phyloP scores from a whole-genome alignment of 768 basidiomycete genomes.

The Mycena haematopus region DNA sequence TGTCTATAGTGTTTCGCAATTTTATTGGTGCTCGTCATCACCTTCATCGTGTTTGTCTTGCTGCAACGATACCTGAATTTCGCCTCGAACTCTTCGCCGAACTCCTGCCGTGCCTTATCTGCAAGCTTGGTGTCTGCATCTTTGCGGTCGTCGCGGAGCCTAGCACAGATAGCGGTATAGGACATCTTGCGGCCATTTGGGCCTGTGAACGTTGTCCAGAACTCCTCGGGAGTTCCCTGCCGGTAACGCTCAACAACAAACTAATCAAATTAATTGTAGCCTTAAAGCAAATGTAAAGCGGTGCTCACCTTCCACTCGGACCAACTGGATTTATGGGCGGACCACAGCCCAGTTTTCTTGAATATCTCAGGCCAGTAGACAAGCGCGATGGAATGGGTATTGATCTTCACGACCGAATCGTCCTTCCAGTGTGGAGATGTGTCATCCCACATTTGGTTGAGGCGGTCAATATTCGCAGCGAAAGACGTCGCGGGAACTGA shows the following conservation, averaged over 20 bases:
- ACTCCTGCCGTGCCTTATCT: constrained; percentile 20
- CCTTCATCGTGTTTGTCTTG: not conserved
- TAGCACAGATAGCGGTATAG: constrained; percentile 27
- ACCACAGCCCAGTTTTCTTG: constrained; percentile 16
- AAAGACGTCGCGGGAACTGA: constrained; percentile 29
- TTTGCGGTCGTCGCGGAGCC: constrained; percentile 15
- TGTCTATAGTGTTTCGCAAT: constrained; percentile 26
- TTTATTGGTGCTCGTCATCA: constrained; percentile 20
- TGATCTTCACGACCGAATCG: constrained; percentile 29
- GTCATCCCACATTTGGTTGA: constrained; percentile 39
- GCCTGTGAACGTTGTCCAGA: constrained; percentile 29
- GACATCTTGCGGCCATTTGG: constrained; percentile 21
- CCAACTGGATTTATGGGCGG: constrained; percentile 25
- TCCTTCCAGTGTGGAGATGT: constrained; percentile 29
- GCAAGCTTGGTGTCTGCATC: constrained; percentile 20
- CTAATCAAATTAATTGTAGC: constrained; percentile 8
- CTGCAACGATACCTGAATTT: constrained; percentile 31
- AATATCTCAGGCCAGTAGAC: constrained; percentile 15
- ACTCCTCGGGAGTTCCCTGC: constrained; percentile 20
- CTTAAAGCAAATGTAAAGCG: too few species aligned
- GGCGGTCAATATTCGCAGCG: constrained; percentile 27
- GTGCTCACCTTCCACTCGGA: constrained; percentile 31
- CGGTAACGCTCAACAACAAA: constrained; percentile 28
- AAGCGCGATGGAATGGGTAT: constrained; percentile 15
- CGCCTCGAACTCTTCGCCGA: constrained; percentile 21